Percentiles rank a stretch among this genome's conserved stretches.
phyloP scores from a whole-genome alignment of 805 yeast species.

The Sungouiozyma ichnusensis region DNA sequence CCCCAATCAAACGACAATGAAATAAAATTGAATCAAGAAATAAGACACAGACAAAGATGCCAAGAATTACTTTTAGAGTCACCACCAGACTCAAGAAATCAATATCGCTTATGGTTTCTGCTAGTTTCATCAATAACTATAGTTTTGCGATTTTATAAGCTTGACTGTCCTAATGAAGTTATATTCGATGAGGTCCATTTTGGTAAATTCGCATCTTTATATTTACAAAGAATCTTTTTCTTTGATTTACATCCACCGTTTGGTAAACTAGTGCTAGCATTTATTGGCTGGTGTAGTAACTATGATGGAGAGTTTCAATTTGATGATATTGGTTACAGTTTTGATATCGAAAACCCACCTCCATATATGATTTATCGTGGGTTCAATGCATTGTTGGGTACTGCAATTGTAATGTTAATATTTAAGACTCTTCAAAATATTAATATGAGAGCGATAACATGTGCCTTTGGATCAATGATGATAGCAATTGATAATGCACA shows the following conservation, averaged over 20 bases:
- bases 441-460: slow-evolving; percentile 70
- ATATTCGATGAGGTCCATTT: slow-evolving; percentile 82
- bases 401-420: slow-evolving; percentile 70
- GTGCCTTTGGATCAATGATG: slow-evolving; percentile 62
- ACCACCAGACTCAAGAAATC: slow-evolving; percentile 23
- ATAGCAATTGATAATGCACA: slow-evolving; percentile 85
- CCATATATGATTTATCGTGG: slow-evolving; percentile 79
- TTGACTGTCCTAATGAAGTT: slow-evolving; percentile 58
- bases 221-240: slow-evolving; percentile 78
- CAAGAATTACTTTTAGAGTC: not conserved
- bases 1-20: not conserved
- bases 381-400: slow-evolving; percentile 68
- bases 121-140: slow-evolving; percentile 58
- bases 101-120: slow-evolving; percentile 39
- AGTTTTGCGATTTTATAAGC: slow-evolving; percentile 47
- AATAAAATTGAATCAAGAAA: not conserved
- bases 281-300: slow-evolving; percentile 81
- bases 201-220: slow-evolving; percentile 75
- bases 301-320: slow-evolving; percentile 84
- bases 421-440: slow-evolving; percentile 77
- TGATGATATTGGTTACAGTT: slow-evolving; percentile 76
- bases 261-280: slow-evolving; percentile 83
- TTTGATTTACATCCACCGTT: slow-evolving; percentile 97
- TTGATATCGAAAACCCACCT: slow-evolving; percentile 48
- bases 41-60: not conserved